Evolutionary conservation across 2,329 filamentous ascomycete species (phyloP).

Genomic region (Trichoderma sp.): DNA sequence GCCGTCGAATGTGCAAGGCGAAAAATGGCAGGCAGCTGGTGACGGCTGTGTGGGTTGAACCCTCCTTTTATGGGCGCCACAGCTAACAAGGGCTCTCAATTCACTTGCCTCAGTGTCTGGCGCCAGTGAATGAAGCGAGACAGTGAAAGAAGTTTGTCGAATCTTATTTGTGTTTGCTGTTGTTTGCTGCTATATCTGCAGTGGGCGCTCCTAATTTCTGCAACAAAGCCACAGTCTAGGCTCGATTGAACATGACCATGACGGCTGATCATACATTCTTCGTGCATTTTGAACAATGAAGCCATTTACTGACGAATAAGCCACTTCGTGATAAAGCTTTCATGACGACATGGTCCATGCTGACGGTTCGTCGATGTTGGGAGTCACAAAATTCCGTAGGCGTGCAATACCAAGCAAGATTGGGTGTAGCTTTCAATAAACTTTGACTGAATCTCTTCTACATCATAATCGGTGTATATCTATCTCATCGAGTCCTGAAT

Average conservation of each 20-base stretch:
- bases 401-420: background rate
- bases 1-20: background rate
- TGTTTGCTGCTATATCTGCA: background rate
- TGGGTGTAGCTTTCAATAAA: background rate
- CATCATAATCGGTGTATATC: background rate
- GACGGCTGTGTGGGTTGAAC: background rate
- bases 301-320: background rate
- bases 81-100: background rate
- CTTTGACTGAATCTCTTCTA: background rate
- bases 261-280: background rate
- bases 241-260: too few relatives aligned
- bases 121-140: background rate
- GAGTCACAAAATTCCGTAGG: background rate
- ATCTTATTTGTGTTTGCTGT: background rate
- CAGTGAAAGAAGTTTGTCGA: background rate
- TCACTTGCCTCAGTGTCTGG: too few relatives aligned
- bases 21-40: too few relatives aligned
- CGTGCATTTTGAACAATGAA: background rate
- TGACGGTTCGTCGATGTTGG: background rate
- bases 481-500: background rate
- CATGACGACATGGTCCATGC: background rate
- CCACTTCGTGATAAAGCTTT: background rate
- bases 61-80: background rate
- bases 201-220: background rate
- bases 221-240: background rate